Evolutionary conservation across 208 protist genomes (phyloP), one percentile per base, ranked within the genome.

Genomic region (Acanthamoeba castellanii): DNA sequence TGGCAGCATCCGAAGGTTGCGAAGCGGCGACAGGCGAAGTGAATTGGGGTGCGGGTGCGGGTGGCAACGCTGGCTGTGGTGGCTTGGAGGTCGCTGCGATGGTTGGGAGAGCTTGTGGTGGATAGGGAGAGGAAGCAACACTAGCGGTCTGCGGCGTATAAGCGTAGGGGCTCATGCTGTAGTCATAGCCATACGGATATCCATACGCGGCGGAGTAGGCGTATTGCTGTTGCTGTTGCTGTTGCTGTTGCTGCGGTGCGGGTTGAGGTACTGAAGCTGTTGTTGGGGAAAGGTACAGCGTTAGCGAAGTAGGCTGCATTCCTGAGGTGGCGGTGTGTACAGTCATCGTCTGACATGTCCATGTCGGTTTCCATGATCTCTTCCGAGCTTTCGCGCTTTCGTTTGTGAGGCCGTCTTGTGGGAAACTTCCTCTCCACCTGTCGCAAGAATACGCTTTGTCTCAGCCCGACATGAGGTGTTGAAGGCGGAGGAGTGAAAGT

Each of bases 271-370:
- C 22, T 64, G 22, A 9, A 76, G 27, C 45, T 76, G n/a, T 5
- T 76, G 34, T 22, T 16, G 27, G 68, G 0, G 7, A 14, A 16
- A n/a, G 34, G 30, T 34, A 45, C 18, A 6, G 27, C 68, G 8
- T 30, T 42, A n/a, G 34, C 68, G 64, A 13, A 70, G 18, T 30
- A 14, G 8, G n/a, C 13, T 18, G 68, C 30, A n/a, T 18, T 45
- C 16, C 18, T 34, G 68, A 42, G 25, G 30, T 76, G 27, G 25
- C 68, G 27, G 18, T 32, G 27, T 6, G 68, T 22, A 22, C 14
- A 16, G 30, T 76, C 27, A 76, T 42, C 68, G 34, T 64, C 57
- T 34, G 68, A 74, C 68, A 74, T 74, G 68, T 74, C 68, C n/a
- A 37, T 74, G 7, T 74, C 68, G 13, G 20, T 11, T 7, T 74